phyloP scores from a whole-genome alignment of 805 yeast species.

The Schwanniomyces vanrijiae region DNA sequence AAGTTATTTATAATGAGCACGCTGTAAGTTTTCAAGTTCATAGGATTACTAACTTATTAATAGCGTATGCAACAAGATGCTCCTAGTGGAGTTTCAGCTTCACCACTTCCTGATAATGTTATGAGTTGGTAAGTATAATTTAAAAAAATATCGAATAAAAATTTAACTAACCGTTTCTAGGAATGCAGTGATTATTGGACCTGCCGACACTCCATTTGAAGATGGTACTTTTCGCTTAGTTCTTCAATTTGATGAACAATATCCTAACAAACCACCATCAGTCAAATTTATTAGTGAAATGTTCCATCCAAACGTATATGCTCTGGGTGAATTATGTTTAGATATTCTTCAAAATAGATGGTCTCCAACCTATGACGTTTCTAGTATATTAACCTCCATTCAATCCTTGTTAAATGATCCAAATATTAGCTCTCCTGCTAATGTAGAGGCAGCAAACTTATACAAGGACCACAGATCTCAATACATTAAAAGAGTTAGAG shows the following conservation, averaged over 20 bases:
- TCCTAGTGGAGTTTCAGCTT: slow-evolving; percentile 96
- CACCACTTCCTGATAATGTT: slow-evolving; percentile 95
- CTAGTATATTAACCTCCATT: slow-evolving; percentile 89
- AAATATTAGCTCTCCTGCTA: slow-evolving; percentile 94
- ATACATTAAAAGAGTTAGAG: slow-evolving; percentile 86
- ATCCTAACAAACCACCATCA: slow-evolving; percentile 94
- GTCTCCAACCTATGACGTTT: slow-evolving; percentile 98
- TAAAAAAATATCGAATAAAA: neutral
- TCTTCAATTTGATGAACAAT: slow-evolving; percentile 91
- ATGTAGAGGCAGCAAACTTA: slow-evolving; percentile 94
- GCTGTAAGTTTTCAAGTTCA: neutral
- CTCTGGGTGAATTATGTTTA: slow-evolving; percentile 90
- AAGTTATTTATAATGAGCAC: slow-evolving; percentile 22
- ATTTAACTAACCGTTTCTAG: slow-evolving; percentile 3
- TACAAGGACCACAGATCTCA: slow-evolving; percentile 94
- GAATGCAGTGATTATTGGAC: slow-evolving; percentile 98
- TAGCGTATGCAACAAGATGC: slow-evolving; percentile 96
- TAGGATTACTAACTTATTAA: slow-evolving; percentile 14
- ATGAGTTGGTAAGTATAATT: slow-evolving; percentile 65
- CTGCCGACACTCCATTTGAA: slow-evolving; percentile 96
- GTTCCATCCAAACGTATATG: slow-evolving; percentile 98
- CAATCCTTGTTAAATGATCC: slow-evolving; percentile 95
- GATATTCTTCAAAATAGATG: slow-evolving; percentile 96
- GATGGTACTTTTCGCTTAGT: slow-evolving; percentile 92
- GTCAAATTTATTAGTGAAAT: slow-evolving; percentile 90